Percentiles rank a stretch among this genome's conserved stretches.
phyloP scores from a whole-genome alignment of 2,329 filamentous ascomycete species.

The Neofusicoccum sp. region DNA sequence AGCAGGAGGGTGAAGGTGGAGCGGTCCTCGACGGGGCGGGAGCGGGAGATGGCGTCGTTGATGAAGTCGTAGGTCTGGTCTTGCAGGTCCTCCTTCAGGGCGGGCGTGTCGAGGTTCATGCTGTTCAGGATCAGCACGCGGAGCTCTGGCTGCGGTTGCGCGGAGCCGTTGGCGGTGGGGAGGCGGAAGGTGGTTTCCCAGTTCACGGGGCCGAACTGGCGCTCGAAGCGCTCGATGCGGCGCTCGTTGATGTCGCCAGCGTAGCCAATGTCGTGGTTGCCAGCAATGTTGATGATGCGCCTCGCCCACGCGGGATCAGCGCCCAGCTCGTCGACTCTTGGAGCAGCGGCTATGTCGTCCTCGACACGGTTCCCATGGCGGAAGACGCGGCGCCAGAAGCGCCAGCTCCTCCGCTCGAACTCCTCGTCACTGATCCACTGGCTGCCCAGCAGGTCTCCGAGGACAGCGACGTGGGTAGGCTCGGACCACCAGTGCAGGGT shows the following conservation, averaged over 20 bases:
- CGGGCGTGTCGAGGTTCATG: constrained; percentile 90
- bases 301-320: constrained; percentile 65
- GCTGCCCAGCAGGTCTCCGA: constrained; percentile 90
- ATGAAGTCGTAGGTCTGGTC: constrained; percentile 77
- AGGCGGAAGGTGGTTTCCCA: constrained; percentile 77
- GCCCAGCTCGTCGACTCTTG: constrained; percentile 41
- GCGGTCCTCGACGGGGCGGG: constrained; percentile 61
- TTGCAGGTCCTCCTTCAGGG: constrained; percentile 67
- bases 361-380: constrained; percentile 65
- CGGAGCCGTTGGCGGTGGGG: constrained; percentile 24
- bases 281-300: constrained; percentile 84
- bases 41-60: constrained; percentile 64
- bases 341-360: constrained; percentile 37
- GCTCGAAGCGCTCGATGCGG: constrained; percentile 79
- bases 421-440: constrained; percentile 92
- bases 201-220: constrained; percentile 82
- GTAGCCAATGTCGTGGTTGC: constrained; percentile 97
- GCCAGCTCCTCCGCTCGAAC: constrained; percentile 70
- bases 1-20: constrained; percentile 80
- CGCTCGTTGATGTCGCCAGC: constrained; percentile 83
- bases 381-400: constrained; percentile 85
- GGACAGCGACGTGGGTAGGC: constrained; percentile 84
- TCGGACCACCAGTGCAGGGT: constrained; percentile 79
- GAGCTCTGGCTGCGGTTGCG: constrained; percentile 62
- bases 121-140: constrained; percentile 87